phyloP scores from a whole-genome alignment of 805 yeast species.

The Naumovozyma dairenensis region DNA sequence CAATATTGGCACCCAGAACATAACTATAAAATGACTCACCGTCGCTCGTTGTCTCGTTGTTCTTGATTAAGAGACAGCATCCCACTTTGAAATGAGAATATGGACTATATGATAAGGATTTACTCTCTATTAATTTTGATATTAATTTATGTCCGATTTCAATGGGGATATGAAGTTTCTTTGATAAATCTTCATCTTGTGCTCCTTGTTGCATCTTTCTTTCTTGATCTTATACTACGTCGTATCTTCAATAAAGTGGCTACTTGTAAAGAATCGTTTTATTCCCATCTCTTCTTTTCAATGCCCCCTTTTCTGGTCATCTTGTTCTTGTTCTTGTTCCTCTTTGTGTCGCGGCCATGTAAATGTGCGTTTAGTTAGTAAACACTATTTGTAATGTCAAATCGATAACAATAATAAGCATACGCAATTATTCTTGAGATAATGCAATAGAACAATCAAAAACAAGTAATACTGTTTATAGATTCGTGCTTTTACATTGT shows the following conservation, averaged over 20 bases:
- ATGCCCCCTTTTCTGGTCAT: neutral
- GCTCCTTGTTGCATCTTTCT: neutral
- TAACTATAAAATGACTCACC: too few species aligned
- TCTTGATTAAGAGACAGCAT: slow-evolving; percentile 50
- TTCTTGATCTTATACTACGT: neutral
- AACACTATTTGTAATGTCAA: too few species aligned
- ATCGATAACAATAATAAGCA: too few species aligned
- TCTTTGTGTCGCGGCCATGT: too few species aligned
- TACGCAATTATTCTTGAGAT: too few species aligned
- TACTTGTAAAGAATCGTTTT: neutral
- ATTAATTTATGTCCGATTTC: too few species aligned
- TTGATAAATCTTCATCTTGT: slow-evolving; percentile 1
- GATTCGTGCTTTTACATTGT: too few species aligned
- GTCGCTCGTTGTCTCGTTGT: too few species aligned
- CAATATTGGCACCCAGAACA: slow-evolving; percentile 77
- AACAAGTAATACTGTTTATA: too few species aligned
- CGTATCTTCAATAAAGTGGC: neutral
- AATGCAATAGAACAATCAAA: too few species aligned
- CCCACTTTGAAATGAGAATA: slow-evolving; percentile 57
- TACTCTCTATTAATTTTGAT: slow-evolving; percentile 30
- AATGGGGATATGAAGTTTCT: too few species aligned
- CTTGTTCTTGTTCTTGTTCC: neutral
- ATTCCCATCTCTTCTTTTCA: neutral
- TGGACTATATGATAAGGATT: slow-evolving; percentile 38
- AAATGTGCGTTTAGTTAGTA: too few species aligned